Evolutionary conservation across 495 filamentous ascomycete species (phyloP).

Genomic region (Aspergillus haitiensis): DNA sequence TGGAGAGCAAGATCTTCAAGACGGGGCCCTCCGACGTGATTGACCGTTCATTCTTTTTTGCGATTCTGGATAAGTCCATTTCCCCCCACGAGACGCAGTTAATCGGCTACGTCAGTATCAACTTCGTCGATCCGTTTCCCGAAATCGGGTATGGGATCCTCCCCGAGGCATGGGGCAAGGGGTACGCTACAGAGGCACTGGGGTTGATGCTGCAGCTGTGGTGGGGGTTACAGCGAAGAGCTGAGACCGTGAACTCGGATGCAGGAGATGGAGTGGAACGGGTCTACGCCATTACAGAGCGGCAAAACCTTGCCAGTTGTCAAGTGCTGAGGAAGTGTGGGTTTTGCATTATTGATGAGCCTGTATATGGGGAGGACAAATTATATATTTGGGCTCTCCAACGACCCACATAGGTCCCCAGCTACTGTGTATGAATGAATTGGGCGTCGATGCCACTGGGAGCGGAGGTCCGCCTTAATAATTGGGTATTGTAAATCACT

Average conservation of each 20-base stretch:
- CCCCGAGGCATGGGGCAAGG: conserved; percentile 2
- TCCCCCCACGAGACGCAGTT: neutral
- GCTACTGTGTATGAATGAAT: too few species aligned
- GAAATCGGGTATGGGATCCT: conserved; percentile 1
- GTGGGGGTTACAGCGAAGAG: neutral
- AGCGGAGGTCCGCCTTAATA: too few species aligned
- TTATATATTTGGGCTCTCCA: neutral
- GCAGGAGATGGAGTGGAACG: neutral
- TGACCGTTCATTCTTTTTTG: conserved; percentile 1
- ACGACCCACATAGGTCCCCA: conserved; percentile 1
- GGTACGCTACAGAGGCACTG: conserved; percentile 3
- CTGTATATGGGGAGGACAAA: neutral
- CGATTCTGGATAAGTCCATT: neutral
- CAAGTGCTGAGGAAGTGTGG: conserved; percentile 7
- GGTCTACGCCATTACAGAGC: neutral
- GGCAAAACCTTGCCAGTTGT: neutral
- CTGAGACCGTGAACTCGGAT: neutral
- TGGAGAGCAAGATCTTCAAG: neutral
- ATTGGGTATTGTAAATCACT: neutral
- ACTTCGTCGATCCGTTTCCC: neutral
- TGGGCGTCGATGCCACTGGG: too few species aligned
- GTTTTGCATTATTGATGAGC: neutral
- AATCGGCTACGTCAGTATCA: conserved; percentile 7
- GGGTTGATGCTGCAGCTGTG: neutral
- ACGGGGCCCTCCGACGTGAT: neutral